Base-by-base conservation (phyloP, 257 asterid species). In the Forsythia suspensa region DNA sequence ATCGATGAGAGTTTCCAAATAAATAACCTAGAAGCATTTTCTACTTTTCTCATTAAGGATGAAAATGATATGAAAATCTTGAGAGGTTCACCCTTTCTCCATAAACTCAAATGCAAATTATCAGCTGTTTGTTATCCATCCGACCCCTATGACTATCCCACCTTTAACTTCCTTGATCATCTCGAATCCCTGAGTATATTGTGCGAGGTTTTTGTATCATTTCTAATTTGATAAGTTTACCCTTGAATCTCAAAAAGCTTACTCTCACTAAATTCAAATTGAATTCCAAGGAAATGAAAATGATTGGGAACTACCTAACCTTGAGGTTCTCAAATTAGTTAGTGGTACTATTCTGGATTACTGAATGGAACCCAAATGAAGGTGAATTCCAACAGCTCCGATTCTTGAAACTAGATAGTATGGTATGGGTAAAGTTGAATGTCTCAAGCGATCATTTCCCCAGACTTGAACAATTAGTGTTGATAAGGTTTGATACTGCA, bases 11-110 rank as follows among this genome's bases (percentile, higher is more conserved):
- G 1, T 18, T n/a, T 37, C 42, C 69, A 76, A 11, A 42, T 59
- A 4, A 71, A 73, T n/a, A 77, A 80, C 29, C 75, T 84, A 39
- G 59, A 78, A 41, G 75, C 13, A 69, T 68, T 84, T 61, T 81
- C 83, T 1, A 13, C 36, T 6, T 5, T 75, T 65, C 2, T 5
- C n/a, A 71, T 82, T 39, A 1, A 39, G 7, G 41, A 42, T 8
- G n/a, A 0, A 3, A 5, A 75, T 21, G 86, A 79, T 82, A 70
- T 75, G 65, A 57, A 79, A 72, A 75, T 75, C 67, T 43, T 79
- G 63, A 83, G 69, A 67, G 21, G 71, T 51, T 66, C 76, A 55
- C 78, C 76, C 46, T 67, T 52, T 24, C 24, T 24, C 24, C 24
- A 0, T 0, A 24, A 0, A 24, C 24, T 24, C 24, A 24, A 24